Percentiles rank a stretch among this genome's conserved stretches.
Evolutionary conservation across 371 early-diverging fungal species (phyloP).

Genomic region (Sporodiniella umbellata): DNA sequence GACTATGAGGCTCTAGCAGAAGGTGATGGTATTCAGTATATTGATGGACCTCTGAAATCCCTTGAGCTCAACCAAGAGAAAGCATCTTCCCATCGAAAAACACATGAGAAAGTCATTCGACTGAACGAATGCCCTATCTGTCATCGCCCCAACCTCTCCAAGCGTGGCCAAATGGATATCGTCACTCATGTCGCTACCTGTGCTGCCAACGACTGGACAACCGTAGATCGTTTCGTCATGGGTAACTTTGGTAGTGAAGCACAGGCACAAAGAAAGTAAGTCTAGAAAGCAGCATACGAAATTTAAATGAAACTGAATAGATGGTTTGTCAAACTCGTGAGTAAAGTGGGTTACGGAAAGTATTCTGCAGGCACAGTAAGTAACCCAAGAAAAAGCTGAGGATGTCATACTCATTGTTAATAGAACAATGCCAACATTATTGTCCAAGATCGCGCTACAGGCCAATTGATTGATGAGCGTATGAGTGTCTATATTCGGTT

Average conservation of each 20-base stretch:
- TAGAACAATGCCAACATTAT: slow-evolving; percentile 73
- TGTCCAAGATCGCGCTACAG: slow-evolving; percentile 72
- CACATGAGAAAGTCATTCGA: slow-evolving; percentile 61
- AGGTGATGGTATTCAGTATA: slow-evolving; percentile 24
- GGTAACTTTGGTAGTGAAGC: slow-evolving; percentile 80
- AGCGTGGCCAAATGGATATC: slow-evolving; percentile 67
- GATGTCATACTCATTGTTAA: too few relatives aligned
- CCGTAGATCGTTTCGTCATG: slow-evolving; percentile 64
- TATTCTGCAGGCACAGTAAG: slow-evolving; percentile 66
- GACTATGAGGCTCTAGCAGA: slow-evolving; percentile 25
- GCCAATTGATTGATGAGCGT: slow-evolving; percentile 76
- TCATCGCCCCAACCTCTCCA: slow-evolving; percentile 53
- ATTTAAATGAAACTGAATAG: too few relatives aligned
- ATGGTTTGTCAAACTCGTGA: slow-evolving; percentile 78
- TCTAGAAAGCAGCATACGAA: too few relatives aligned
- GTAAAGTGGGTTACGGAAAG: slow-evolving; percentile 72
- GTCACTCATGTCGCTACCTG: slow-evolving; percentile 80
- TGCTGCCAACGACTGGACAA: slow-evolving; percentile 61
- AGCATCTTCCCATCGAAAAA: not conserved
- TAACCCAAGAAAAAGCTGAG: too few relatives aligned
- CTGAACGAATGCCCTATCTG: slow-evolving; percentile 74
- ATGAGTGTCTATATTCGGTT: slow-evolving; percentile 83
- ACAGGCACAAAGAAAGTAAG: slow-evolving; percentile 62
- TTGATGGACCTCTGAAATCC: slow-evolving; percentile 7
- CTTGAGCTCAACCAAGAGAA: not conserved